Base-by-base conservation (phyloP, 1,284 basidiomycete genomes). In the Amylostereum chailletii region DNA sequence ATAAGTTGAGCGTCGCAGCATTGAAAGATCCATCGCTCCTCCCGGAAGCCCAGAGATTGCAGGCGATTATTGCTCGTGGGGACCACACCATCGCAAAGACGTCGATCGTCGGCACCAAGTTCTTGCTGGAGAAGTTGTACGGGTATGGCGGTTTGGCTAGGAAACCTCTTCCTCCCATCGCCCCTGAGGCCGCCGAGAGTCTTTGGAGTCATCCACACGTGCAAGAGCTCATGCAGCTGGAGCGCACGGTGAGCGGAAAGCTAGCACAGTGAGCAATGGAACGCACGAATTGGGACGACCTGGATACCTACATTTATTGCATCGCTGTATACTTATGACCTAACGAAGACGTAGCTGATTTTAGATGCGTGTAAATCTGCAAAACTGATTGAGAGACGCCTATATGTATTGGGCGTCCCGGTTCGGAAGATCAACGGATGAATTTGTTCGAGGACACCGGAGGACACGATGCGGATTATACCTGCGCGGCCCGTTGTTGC, bases 71-170 rank as follows among this genome's bases (percentile, higher is more conserved):
- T 46, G 86, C 87, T 27, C 80, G 78, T 34, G 90, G 83, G 3
- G 92, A 95, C 62, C 83, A 74, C 55, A 86, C 88, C 9, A 84
- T 92, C 58, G 79, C 86, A 31, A 86, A 87, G 62, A 68, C 79
- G 2, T 86, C 85, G 3, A 87, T 94, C 57, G 70, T 86, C 1
- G 91, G 90, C 5, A 92, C 87, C 9, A 95, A 95, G 68, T 84
- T 72, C 63, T 74, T 90, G 47, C 66, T 93, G 32, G 70, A 86
- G 65, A 83, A 79, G 62, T 65, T 88, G 46, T 76, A 83, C 57
- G 90, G 89, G 4, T 90, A 89, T 60, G 86, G 86, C 11, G 88
- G 90, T 0, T 65, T 75, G 34, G 81, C 88, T 39, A 77, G 92
- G 51, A 80, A 74, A 54, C 88, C 93, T 7, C 75, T 95, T 45